These are phyloP conservation scores for Penicillium sp. DNA, from an alignment of 2,329 filamentous ascomycete genomes.

Conservation along the genomic window DNA sequence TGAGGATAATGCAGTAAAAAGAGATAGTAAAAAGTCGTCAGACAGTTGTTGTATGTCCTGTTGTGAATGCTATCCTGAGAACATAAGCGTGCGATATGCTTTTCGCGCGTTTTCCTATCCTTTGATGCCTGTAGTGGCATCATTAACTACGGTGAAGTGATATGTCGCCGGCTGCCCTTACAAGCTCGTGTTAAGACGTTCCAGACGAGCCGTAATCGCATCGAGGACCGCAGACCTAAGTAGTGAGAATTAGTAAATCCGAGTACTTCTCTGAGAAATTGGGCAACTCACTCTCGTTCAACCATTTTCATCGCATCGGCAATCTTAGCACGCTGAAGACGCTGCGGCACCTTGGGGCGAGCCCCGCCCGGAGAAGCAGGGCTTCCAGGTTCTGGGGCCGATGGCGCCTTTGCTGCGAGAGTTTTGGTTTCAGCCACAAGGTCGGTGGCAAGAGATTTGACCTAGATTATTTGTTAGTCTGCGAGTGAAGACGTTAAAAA, in stretches of 20 bases:
- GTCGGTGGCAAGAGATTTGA: slow-evolving; percentile 44
- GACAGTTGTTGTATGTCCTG: background rate
- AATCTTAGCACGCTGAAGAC: slow-evolving; percentile 51
- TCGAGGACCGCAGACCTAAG: slow-evolving; percentile 49
- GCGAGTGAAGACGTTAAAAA: background rate
- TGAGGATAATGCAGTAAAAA: background rate
- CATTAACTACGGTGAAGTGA: background rate
- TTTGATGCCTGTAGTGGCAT: background rate
- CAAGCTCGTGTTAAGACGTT: slow-evolving; percentile 44
- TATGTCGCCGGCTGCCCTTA: slow-evolving; percentile 14
- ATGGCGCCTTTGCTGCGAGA: slow-evolving; percentile 34
- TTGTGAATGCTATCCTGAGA: background rate
- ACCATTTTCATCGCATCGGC: slow-evolving; percentile 55
- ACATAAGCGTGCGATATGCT: background rate
- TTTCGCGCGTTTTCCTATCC: background rate
- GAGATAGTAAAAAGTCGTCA: background rate
- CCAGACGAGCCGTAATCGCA: slow-evolving; percentile 47
- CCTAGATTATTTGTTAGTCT: slow-evolving; percentile 35
- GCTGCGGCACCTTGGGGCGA: slow-evolving; percentile 44
- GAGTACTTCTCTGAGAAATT: background rate
- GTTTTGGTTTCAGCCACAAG: slow-evolving; percentile 44
- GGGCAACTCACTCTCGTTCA: slow-evolving; percentile 50
- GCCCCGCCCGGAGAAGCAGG: slow-evolving; percentile 35
- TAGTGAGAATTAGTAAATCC: slow-evolving; percentile 15
- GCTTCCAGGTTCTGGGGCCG: slow-evolving; percentile 33